Percentiles rank a stretch among this genome's conserved stretches.
These are phyloP conservation scores for Nothomitra cinnamomea DNA, from an alignment of 2,329 filamentous ascomycete species.

Conservation along the genomic window DNA sequence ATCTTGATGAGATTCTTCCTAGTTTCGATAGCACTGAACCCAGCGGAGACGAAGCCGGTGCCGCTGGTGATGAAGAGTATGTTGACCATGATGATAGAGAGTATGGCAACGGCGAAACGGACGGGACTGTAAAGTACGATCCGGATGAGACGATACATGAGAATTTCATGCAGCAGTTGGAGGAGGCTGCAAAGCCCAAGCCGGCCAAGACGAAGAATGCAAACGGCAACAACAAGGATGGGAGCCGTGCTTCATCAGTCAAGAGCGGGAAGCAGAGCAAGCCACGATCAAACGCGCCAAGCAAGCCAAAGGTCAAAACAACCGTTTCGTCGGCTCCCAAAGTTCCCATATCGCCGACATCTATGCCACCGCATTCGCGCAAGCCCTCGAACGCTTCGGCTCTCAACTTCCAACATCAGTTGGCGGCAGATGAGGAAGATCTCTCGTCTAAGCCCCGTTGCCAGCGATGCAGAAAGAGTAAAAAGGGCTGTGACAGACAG, in stretches of 20 bases:
- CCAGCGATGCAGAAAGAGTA: conserved; percentile 97
- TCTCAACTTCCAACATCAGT: conserved; percentile 43
- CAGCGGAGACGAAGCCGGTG: conserved; percentile 31
- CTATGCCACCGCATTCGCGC: conserved; percentile 48
- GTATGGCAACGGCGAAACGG: background rate
- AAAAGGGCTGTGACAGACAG: conserved; percentile 96
- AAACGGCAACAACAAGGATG: background rate
- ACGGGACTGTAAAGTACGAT: background rate
- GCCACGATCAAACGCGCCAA: background rate
- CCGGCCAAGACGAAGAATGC: background rate
- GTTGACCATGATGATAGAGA: background rate
- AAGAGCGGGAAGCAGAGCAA: conserved; percentile 1
- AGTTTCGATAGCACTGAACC: conserved; percentile 40
- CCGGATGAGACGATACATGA: conserved; percentile 1
- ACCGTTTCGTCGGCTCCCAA: conserved; percentile 30
- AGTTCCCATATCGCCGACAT: conserved; percentile 30
- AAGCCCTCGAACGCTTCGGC: conserved; percentile 58
- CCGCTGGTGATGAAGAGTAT: background rate
- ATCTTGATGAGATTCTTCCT: conserved; percentile 34
- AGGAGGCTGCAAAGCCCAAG: background rate
- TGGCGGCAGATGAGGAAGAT: conserved; percentile 64
- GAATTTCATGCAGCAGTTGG: background rate
- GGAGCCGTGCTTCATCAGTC: conserved; percentile 1
- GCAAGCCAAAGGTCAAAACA: conserved; percentile 16
- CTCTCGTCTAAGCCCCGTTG: conserved; percentile 91